Evolutionary conservation across 1,284 basidiomycete genomes (phyloP).

Genomic region (Fereydounia khargensis): DNA sequence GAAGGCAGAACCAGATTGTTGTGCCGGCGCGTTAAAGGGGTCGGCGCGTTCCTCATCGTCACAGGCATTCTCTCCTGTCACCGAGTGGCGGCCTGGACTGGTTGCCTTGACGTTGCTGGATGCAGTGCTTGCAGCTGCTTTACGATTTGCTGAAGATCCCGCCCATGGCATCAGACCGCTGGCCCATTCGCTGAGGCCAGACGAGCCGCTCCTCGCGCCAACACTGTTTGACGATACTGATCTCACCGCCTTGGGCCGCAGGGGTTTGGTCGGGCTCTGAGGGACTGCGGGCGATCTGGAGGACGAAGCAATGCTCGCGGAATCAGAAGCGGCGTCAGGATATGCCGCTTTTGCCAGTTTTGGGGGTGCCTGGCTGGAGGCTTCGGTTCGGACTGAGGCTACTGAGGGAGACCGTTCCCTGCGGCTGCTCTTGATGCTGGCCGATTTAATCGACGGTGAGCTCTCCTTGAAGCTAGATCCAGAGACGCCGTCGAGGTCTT

Average conservation of each 20-base stretch:
- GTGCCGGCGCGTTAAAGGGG: no score
- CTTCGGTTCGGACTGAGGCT: not conserved
- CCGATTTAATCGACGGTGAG: conserved; percentile 17
- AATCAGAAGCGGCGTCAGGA: not conserved
- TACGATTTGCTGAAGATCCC: conserved; percentile 17
- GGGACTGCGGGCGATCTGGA: not conserved
- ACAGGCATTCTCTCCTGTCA: no score
- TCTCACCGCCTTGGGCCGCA: not conserved
- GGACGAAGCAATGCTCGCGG: not conserved
- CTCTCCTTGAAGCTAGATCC: conserved; percentile 6
- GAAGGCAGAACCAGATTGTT: no score
- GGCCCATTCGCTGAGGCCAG: conserved; percentile 34
- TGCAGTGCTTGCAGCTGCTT: conserved; percentile 25
- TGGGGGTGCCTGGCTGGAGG: not conserved
- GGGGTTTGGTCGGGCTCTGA: not conserved
- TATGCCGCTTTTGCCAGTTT: no score
- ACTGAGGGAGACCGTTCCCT: not conserved
- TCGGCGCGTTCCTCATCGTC: no score
- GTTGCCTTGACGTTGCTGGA: conserved; percentile 33
- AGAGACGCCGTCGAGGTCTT: conserved; percentile 31
- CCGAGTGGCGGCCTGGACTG: conserved; percentile 24
- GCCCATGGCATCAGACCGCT: conserved; percentile 37
- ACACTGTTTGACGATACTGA: not conserved
- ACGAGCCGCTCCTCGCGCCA: not conserved
- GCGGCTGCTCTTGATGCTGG: conserved; percentile 1